Conservation (phyloP, 108 stramenopile species). For the Seminavis robusta region DNA sequence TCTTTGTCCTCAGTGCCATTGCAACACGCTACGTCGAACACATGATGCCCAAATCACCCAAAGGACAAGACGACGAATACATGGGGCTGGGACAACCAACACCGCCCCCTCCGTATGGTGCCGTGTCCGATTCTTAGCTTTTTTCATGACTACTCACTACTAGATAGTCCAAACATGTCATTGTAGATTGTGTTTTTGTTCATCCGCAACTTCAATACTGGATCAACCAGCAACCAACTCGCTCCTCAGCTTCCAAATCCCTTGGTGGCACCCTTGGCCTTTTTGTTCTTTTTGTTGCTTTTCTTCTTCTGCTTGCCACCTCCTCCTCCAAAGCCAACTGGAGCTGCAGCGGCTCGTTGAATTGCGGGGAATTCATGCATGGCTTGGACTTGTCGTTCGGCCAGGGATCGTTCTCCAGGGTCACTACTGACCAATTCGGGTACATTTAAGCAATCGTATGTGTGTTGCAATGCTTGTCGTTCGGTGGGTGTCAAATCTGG, state of each 20-base stretch:
- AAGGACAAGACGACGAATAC: too few species aligned
- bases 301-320: conserved; percentile 13
- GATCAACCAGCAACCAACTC: too few species aligned
- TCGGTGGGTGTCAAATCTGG: conserved; percentile 83
- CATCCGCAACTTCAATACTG: too few species aligned
- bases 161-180: too few species aligned
- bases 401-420: conserved; percentile 37
- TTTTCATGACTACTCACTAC: too few species aligned
- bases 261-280: conserved; percentile 12
- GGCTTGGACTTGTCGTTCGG: conserved; percentile 44
- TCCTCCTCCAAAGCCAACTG: not conserved
- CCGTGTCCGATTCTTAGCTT: too few species aligned
- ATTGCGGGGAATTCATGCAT: conserved; percentile 53
- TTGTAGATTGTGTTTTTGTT: too few species aligned
- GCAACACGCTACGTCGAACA: not conserved
- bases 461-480: conserved; percentile 81
- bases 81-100: too few species aligned
- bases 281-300: conserved; percentile 12
- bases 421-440: conserved; percentile 59
- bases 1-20: not conserved
- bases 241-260: too few species aligned
- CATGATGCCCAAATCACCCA: too few species aligned
- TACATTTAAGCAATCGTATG: conserved; percentile 78
- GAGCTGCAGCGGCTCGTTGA: not conserved
- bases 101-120: too few species aligned